Conservation (phyloP, 805 yeast species). For the Metschnikowia sp. region DNA sequence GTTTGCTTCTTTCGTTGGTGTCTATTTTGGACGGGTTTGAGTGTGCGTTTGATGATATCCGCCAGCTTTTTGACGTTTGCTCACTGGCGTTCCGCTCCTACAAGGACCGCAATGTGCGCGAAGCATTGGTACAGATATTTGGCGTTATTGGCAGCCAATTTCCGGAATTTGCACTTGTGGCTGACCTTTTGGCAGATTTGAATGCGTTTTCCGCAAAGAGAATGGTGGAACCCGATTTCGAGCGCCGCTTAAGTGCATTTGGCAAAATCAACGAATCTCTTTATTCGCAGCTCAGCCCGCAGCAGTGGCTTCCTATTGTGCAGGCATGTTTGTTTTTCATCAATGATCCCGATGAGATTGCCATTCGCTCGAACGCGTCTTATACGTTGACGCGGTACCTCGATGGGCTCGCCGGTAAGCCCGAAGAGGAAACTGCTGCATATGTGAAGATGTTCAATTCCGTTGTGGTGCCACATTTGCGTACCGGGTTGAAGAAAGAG, state of each 20-base stretch:
- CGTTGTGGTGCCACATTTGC: slow-evolving; percentile 60
- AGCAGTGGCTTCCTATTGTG: slow-evolving; percentile 79
- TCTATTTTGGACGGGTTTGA: slow-evolving; percentile 51
- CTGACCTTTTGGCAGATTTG: slow-evolving; percentile 55
- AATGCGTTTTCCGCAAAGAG: slow-evolving; percentile 65
- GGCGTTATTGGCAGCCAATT: slow-evolving; percentile 54
- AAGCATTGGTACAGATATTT: slow-evolving; percentile 58
- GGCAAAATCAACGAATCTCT: slow-evolving; percentile 56
- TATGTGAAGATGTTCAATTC: slow-evolving; percentile 45
- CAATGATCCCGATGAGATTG: slow-evolving; percentile 73
- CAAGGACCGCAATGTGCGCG: slow-evolving; percentile 60
- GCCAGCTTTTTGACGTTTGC: slow-evolving; percentile 46
- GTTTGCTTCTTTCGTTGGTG: slow-evolving; percentile 55
- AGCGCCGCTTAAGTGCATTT: slow-evolving; percentile 66
- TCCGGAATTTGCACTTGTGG: slow-evolving; percentile 37
- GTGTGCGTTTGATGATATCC: slow-evolving; percentile 50
- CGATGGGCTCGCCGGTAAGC: slow-evolving; percentile 46
- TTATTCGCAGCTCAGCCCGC: slow-evolving; percentile 41
- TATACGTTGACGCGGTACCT: slow-evolving; percentile 60
- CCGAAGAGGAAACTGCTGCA: slow-evolving; percentile 22
- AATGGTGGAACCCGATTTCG: slow-evolving; percentile 77
- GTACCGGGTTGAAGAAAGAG: slow-evolving; percentile 58
- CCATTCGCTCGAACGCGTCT: slow-evolving; percentile 75
- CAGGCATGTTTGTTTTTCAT: slow-evolving; percentile 67
- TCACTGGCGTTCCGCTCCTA: slow-evolving; percentile 59